A percentile compares a stretch with the other conserved stretches of the same genome.
Conservation (phyloP, 2,329 filamentous ascomycete genomes). For the Phaeosphaeria sp. region DNA sequence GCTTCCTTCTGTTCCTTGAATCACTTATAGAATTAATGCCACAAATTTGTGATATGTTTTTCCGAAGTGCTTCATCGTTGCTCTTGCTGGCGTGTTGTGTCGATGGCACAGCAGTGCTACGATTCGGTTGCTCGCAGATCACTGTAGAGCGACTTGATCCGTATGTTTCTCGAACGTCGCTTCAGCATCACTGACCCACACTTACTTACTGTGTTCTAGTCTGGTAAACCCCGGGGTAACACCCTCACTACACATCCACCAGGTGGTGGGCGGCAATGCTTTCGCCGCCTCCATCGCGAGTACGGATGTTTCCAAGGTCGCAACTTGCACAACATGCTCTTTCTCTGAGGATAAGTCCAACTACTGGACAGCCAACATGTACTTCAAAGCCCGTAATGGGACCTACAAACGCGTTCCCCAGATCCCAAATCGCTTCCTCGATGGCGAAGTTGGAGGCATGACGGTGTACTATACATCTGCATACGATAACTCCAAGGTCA, state of each 20-base stretch:
- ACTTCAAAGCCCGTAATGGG: conserved; percentile 35
- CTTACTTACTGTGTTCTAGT: not conserved
- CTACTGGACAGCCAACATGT: conserved; percentile 39
- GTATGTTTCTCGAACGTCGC: not conserved
- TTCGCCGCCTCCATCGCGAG: conserved; percentile 34
- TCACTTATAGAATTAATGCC: no score
- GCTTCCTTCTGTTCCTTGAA: not conserved
- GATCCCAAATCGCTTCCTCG: conserved; percentile 34
- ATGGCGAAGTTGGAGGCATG: conserved; percentile 28
- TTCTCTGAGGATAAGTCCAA: conserved; percentile 29
- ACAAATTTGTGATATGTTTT: not conserved
- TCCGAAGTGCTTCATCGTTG: not conserved
- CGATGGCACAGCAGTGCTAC: conserved; percentile 18
- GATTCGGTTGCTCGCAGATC: conserved; percentile 29
- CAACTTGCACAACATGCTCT: conserved; percentile 34
- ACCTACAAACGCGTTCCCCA: conserved; percentile 39
- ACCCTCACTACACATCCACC: conserved; percentile 29
- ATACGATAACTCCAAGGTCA: conserved; percentile 46
- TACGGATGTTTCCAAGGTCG: conserved; percentile 21
- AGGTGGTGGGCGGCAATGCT: conserved; percentile 39
- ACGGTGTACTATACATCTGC: conserved; percentile 41
- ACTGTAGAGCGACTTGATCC: conserved; percentile 31
- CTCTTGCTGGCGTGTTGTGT: not conserved
- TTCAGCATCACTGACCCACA: not conserved
- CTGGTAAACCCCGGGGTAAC: conserved; percentile 27